phyloP scores from a whole-genome alignment of 2,329 filamentous ascomycete genomes.

The Diplodia scrobiculata region DNA sequence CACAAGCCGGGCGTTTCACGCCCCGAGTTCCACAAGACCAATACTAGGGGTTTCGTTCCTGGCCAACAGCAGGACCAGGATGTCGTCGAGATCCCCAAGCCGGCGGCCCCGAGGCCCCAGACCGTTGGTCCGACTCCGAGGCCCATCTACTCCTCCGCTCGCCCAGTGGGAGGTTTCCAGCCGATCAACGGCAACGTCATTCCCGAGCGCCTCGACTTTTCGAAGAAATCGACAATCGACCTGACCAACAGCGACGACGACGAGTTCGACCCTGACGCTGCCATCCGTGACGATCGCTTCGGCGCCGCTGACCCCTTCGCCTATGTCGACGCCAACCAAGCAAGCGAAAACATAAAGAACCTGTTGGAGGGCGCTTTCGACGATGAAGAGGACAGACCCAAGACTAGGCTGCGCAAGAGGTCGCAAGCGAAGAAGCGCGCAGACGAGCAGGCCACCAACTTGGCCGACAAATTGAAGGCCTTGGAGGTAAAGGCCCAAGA shows the following conservation, averaged over 20 bases:
- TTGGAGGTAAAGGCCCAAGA: constrained; percentile 50
- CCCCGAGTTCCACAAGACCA: constrained; percentile 52
- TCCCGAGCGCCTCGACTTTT: constrained; percentile 8
- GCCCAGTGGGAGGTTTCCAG: constrained; percentile 47
- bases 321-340: constrained; percentile 71
- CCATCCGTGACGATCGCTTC: constrained; percentile 53
- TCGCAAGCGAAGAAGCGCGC: constrained; percentile 38
- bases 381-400: constrained; percentile 60
- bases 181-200: constrained; percentile 38
- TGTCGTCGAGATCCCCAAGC: constrained; percentile 52
- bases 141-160: constrained; percentile 57
- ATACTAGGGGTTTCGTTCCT: constrained; percentile 19
- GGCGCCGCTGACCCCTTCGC: constrained; percentile 58
- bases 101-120: constrained; percentile 49
- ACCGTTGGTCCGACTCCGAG: constrained; percentile 54
- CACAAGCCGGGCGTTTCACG: constrained; percentile 53
- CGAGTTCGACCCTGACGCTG: constrained; percentile 52
- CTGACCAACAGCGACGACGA: constrained; percentile 51
- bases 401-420: constrained; percentile 50
- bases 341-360: constrained; percentile 75
- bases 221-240: constrained; percentile 49
- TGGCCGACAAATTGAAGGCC: constrained; percentile 50
- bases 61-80: constrained; percentile 36
- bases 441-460: constrained; percentile 40
- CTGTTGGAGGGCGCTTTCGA: constrained; percentile 80